Conservation (phyloP, 108 stramenopile species). For the Pseudonitzschia delicatissima region DNA sequence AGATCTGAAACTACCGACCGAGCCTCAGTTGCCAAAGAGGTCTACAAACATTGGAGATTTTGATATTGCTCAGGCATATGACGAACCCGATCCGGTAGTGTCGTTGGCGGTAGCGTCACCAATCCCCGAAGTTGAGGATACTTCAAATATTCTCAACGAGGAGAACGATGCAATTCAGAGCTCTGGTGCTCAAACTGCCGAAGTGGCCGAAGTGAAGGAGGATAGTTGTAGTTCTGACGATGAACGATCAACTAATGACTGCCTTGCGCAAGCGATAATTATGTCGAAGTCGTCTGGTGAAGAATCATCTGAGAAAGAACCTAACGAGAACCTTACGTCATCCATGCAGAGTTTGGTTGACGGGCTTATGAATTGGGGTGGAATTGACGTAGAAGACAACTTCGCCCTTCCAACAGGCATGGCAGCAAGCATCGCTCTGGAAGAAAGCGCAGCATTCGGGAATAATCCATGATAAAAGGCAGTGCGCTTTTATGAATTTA, state of each 20-base stretch:
- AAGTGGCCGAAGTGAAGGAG: too few species aligned
- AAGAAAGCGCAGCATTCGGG: conserved; percentile 34
- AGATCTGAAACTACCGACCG: conserved; percentile 11
- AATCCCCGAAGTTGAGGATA: conserved; percentile 27
- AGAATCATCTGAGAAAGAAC: conserved; percentile 1
- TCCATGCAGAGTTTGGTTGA: conserved; percentile 90
- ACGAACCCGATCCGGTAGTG: conserved; percentile 22
- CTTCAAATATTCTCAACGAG: neutral
- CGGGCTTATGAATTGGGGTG: conserved; percentile 85
- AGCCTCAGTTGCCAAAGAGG: neutral
- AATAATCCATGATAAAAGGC: conserved; percentile 4
- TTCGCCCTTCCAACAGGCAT: conserved; percentile 61
- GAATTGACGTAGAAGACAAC: conserved; percentile 51
- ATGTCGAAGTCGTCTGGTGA: neutral
- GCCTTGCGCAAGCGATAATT: neutral
- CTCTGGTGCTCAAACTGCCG: neutral
- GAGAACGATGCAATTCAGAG: neutral
- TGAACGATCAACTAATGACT: neutral
- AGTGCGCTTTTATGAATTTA: neutral
- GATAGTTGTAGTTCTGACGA: neutral
- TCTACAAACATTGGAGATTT: neutral
- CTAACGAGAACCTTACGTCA: conserved; percentile 51
- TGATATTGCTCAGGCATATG: neutral
- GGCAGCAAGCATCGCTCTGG: conserved; percentile 56
- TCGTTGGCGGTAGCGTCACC: conserved; percentile 38